Evolutionary conservation across 345 rosid genomes (phyloP).

Genomic region (Sonneratia caseolaris): DNA sequence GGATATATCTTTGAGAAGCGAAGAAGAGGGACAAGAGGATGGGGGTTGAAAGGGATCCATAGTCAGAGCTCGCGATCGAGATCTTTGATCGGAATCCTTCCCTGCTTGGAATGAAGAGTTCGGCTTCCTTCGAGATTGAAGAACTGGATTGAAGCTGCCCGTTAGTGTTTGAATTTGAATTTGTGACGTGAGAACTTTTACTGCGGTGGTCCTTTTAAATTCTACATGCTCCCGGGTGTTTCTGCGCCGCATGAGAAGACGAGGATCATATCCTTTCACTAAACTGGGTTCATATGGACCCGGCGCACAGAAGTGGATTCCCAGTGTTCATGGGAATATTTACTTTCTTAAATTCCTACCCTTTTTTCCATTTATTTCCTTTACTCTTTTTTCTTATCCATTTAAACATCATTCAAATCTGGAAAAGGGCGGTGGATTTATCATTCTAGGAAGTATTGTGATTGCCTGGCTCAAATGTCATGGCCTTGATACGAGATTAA

Average conservation of each 20-base stretch:
- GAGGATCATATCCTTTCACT: neutral
- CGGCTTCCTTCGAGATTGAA: neutral
- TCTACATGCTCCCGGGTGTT: too few relatives aligned
- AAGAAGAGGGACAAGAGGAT: slow-evolving; percentile 9
- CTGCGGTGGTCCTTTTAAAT: too few relatives aligned
- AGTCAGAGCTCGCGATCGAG: neutral
- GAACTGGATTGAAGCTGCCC: neutral
- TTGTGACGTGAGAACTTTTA: neutral
- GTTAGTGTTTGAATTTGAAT: neutral
- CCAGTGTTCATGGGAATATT: too few relatives aligned
- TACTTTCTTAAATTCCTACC: neutral
- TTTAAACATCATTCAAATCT: too few relatives aligned
- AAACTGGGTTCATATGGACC: neutral
- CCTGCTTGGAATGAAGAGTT: neutral
- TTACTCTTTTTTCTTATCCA: too few relatives aligned
- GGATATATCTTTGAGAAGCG: slow-evolving; percentile 57
- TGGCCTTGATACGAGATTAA: too few relatives aligned
- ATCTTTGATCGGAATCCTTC: neutral
- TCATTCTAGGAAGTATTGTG: too few relatives aligned
- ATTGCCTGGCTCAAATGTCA: too few relatives aligned
- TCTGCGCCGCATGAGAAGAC: neutral
- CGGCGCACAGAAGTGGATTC: neutral
- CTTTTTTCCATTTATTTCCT: neutral
- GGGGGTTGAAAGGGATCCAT: neutral
- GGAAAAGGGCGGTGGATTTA: neutral